Evolutionary conservation across 768 basidiomycete species (phyloP).

Genomic region (Russula compacta): DNA sequence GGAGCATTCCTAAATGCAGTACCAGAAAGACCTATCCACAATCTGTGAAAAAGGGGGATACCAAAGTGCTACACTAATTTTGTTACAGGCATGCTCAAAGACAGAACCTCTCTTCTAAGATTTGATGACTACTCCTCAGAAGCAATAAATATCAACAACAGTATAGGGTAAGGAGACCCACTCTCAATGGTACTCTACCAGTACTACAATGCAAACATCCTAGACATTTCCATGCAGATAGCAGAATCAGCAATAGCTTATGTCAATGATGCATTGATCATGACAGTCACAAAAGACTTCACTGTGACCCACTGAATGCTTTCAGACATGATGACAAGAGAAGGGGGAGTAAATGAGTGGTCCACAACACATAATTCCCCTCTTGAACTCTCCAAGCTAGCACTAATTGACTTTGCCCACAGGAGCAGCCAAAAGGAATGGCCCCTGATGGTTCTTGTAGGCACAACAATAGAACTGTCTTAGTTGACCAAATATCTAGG

Average conservation of each 20-base stretch:
- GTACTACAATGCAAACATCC: not conserved
- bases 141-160: too few species aligned
- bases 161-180: slow-evolving; percentile 2
- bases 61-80: too few species aligned
- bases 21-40: too few species aligned
- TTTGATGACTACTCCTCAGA: too few species aligned
- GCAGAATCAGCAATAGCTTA: not conserved
- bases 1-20: not conserved
- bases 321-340: not conserved
- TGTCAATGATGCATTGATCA: not conserved
- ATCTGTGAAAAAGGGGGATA: too few species aligned
- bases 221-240: not conserved
- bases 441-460: not conserved
- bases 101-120: too few species aligned
- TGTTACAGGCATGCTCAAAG: not conserved
- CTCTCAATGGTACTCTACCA: not conserved
- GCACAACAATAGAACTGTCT: rapidly evolving
- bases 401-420: not conserved
- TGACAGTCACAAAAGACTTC: slow-evolving; percentile 24
- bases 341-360: not conserved
- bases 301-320: not conserved
- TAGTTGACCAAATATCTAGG: not conserved
- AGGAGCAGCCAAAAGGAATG: not conserved
- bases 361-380: not conserved
- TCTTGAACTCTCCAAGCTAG: not conserved